A percentile compares a stretch with the other conserved stretches of the same genome.
Conservation (phyloP, 2,329 filamentous ascomycete genomes). For the Phoma sp. region DNA sequence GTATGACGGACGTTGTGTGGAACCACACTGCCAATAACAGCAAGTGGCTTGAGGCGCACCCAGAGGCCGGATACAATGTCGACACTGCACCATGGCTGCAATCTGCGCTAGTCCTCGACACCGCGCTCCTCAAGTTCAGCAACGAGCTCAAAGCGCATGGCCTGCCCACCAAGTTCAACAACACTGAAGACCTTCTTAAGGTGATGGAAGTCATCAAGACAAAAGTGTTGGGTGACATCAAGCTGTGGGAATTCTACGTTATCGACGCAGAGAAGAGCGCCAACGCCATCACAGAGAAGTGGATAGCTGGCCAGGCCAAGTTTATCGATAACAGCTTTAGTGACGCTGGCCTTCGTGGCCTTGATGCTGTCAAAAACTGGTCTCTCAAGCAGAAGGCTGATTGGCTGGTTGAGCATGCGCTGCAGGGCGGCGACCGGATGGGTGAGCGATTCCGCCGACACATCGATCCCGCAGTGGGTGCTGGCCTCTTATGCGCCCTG, state of each 20-base stretch:
- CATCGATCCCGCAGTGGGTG: conserved; percentile 73
- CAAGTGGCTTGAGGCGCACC: conserved; percentile 91
- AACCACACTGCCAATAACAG: conserved; percentile 98
- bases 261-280: conserved; percentile 78
- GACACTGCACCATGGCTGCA: conserved; percentile 80
- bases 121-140: conserved; percentile 71
- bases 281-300: conserved; percentile 73
- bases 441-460: conserved; percentile 79
- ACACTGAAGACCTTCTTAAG: conserved; percentile 73
- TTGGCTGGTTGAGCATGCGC: conserved; percentile 72
- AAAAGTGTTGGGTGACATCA: conserved; percentile 77
- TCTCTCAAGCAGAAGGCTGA: conserved; percentile 66
- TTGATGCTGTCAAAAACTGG: conserved; percentile 63
- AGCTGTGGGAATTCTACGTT: conserved; percentile 93
- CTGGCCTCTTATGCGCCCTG: conserved; percentile 71
- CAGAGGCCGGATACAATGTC: conserved; percentile 94
- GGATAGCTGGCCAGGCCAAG: conserved; percentile 68
- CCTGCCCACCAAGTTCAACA: conserved; percentile 77
- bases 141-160: conserved; percentile 70
- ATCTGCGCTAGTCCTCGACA: conserved; percentile 77
- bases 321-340: conserved; percentile 63
- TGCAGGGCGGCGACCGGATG: conserved; percentile 75
- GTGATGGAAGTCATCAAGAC: conserved; percentile 87
- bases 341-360: conserved; percentile 56
- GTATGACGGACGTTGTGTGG: conserved; percentile 94